Base-by-base conservation (phyloP, 768 basidiomycete species). In the Mycena vulgaris region DNA sequence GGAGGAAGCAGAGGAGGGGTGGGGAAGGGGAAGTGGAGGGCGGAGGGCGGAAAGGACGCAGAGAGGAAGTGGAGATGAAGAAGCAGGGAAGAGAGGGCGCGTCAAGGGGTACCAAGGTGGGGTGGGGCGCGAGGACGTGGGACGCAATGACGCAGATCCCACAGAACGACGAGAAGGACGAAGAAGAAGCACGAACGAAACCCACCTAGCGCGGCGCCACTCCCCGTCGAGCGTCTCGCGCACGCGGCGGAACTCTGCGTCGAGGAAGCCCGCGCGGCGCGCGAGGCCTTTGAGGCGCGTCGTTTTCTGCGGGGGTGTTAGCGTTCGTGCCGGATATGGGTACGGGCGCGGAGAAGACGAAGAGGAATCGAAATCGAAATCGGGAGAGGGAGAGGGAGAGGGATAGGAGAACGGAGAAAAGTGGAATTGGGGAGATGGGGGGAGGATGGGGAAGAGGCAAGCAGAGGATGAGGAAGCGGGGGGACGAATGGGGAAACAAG, bases 181-280 rank as follows among this genome's bases (percentile, higher is more conserved):
- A 78, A 51, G 80, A 23, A 49, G 35, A 57, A 21, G 14, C 31
- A 51, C 11, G 3, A 47, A 31, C 23, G 21, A n/a, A 42, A 47
- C 37, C 23, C 59, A 48, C 66, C 55, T 58, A 21, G 64, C 78
- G 27, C 80, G 76, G 67, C 78, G 83, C 76, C 80, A 87, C 68
- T 85, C 83, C 39, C 76, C 82, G 69, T 88, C 87, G 39, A 88
- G 70, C 64, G 78, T 77, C 71, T 79, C 79, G 17, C 83, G 79
- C 58, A 84, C 78, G 55, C 81, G 78, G 60, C 81, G 76, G 74
- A 87, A 88, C 68, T 86, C 83, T 5, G 78, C 75, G 68, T 88
- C 85, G 40, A 87, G 73, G 60, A 81, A 74, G 47, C 74, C 77
- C 23, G 78, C 65, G 63, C 76, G 78, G 64, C 80, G 79, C 70